Evolutionary conservation across 495 filamentous ascomycete genomes (phyloP).

Genomic region (Bryoglossum gracile): DNA sequence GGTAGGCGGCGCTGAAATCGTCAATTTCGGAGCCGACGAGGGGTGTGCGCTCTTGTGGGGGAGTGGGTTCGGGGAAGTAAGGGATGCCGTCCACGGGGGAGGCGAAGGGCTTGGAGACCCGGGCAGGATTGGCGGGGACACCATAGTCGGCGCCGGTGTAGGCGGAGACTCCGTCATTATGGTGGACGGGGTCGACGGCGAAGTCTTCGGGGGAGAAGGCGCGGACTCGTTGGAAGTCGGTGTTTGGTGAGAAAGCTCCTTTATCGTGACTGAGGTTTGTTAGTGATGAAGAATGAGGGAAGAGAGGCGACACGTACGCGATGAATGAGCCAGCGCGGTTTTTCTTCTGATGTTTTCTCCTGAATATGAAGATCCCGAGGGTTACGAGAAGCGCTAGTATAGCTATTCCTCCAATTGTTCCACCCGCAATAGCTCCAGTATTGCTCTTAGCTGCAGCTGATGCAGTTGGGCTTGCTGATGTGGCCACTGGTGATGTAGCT

Average conservation of each 20-base stretch:
- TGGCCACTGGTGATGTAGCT: not conserved
- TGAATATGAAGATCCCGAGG: too few species aligned
- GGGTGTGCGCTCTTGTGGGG: not conserved
- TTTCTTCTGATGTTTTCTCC: too few species aligned
- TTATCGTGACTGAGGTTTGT: too few species aligned
- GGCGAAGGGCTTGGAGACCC: too few species aligned
- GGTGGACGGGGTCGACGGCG: not conserved
- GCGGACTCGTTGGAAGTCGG: too few species aligned
- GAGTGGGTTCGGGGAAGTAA: not conserved
- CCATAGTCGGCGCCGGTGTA: not conserved
- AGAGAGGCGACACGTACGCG: too few species aligned
- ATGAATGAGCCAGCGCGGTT: constrained; percentile 12
- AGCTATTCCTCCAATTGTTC: constrained; percentile 8
- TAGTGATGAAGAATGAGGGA: too few species aligned
- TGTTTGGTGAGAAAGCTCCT: too few species aligned
- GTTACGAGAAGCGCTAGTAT: too few species aligned
- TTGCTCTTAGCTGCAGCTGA: constrained; percentile 3
- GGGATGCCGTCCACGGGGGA: not conserved
- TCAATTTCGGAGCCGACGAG: constrained; percentile 15
- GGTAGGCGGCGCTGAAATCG: constrained; percentile 10
- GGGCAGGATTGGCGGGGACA: too few species aligned
- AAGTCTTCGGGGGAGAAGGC: constrained; percentile 5
- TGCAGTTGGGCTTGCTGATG: not conserved
- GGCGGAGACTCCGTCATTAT: not conserved
- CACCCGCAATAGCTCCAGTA: constrained; percentile 10